Percentiles rank a stretch among this genome's conserved stretches.
Evolutionary conservation across 805 yeast genomes (phyloP).

Genomic region (Metschnikowia gruessii): DNA sequence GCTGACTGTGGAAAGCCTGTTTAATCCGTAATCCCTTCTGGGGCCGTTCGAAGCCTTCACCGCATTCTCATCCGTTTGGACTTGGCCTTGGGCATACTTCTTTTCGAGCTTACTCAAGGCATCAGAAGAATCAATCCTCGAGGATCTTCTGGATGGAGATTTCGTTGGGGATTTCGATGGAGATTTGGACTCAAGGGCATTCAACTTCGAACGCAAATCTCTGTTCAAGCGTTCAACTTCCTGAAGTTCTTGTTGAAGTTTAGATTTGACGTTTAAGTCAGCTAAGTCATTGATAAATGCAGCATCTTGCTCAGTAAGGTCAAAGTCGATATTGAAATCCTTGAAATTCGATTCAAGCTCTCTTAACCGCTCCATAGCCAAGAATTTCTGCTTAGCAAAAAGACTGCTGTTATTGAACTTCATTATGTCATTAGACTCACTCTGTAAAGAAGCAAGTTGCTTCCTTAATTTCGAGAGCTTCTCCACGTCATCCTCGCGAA

Average conservation of each 20-base stretch:
- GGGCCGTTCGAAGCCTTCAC: constrained; percentile 19
- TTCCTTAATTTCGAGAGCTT: constrained; percentile 55
- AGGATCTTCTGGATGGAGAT: constrained; percentile 14
- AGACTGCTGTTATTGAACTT: constrained; percentile 62
- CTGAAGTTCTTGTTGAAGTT: constrained; percentile 39
- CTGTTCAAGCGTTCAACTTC: constrained; percentile 42
- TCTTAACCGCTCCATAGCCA: constrained; percentile 68
- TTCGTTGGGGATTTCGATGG: constrained; percentile 3
- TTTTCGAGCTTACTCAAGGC: constrained; percentile 39
- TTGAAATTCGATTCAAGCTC: constrained; percentile 67
- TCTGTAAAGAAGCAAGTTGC: constrained; percentile 60
- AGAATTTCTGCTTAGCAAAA: constrained; percentile 55
- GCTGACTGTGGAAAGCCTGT: constrained; percentile 35
- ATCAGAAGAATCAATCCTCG: constrained; percentile 8
- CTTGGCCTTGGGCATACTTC: constrained; percentile 46
- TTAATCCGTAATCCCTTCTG: constrained; percentile 27
- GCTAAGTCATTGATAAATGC: constrained; percentile 18
- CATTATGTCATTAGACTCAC: constrained; percentile 73
- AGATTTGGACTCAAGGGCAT: constrained; percentile 17
- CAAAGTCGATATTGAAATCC: constrained; percentile 60
- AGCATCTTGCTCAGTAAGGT: constrained; percentile 19
- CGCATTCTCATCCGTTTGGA: constrained; percentile 16
- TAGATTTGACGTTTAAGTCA: constrained; percentile 35
- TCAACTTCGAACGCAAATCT: constrained; percentile 40
- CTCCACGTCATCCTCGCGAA: constrained; percentile 49